Percentiles rank a stretch among this genome's conserved stretches.
Evolutionary conservation across 176 grass and related monocot species (phyloP).

Genomic region (Musa acuminata): DNA sequence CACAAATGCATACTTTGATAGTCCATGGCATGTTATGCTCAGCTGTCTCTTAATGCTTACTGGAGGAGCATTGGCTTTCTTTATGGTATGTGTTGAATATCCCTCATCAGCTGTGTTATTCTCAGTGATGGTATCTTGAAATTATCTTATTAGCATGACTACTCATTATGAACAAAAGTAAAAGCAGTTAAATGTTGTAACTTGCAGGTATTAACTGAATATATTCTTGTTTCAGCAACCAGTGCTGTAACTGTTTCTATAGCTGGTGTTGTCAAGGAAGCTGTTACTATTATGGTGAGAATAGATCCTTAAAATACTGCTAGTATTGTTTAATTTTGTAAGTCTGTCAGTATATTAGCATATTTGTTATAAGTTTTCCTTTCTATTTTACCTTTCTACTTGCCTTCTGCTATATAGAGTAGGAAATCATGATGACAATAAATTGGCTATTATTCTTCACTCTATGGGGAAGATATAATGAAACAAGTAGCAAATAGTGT

Average conservation of each 20-base stretch:
- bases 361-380: not conserved
- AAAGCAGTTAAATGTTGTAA: not conserved
- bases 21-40: conserved; percentile 59
- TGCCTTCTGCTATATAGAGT: not conserved
- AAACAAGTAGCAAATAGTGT: not conserved
- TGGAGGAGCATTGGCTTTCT: conserved; percentile 84
- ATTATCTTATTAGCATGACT: not conserved
- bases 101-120: not conserved
- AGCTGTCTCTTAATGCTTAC: conserved; percentile 92
- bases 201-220: conserved; percentile 96
- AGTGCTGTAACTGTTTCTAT: conserved; percentile 96
- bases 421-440: too few relatives aligned
- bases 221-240: conserved; percentile 98
- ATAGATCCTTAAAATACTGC: not conserved
- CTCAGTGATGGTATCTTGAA: not conserved
- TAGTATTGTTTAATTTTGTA: not conserved
- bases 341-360: not conserved
- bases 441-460: not conserved
- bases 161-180: not conserved
- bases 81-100: conserved; percentile 53
- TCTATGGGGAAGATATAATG: not conserved
- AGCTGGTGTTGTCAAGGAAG: conserved; percentile 98
- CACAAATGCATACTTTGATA: conserved; percentile 81
- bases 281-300: conserved; percentile 95
- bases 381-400: not conserved